Conservation (phyloP, 2,329 filamentous ascomycete genomes). For the Diplodia scrobiculata region DNA sequence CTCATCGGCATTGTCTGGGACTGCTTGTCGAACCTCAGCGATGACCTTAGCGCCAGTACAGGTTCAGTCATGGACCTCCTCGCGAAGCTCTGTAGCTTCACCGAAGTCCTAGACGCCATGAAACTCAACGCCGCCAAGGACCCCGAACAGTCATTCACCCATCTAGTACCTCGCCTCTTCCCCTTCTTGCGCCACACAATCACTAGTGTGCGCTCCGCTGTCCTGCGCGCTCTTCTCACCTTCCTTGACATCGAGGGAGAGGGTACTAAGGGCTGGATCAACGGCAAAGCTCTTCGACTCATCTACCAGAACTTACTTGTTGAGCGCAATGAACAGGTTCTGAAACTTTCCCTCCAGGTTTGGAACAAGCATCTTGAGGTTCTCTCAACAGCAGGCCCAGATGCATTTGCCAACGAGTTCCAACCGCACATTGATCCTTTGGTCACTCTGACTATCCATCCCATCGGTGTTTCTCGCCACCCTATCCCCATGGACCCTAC, state of each 20-base stretch:
- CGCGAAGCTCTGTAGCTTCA: conserved; percentile 92
- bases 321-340: conserved; percentile 80
- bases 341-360: conserved; percentile 80
- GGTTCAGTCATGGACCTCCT: conserved; percentile 98
- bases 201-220: conserved; percentile 88
- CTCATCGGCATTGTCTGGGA: conserved; percentile 97
- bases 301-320: conserved; percentile 95
- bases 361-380: conserved; percentile 78
- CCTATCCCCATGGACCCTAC: conserved; percentile 88
- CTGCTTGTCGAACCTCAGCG: conserved; percentile 92
- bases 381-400: conserved; percentile 62
- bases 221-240: conserved; percentile 87
- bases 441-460: conserved; percentile 81
- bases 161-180: conserved; percentile 89
- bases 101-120: conserved; percentile 90
- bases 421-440: conserved; percentile 75
- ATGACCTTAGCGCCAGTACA: conserved; percentile 95
- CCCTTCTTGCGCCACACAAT: conserved; percentile 97
- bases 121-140: conserved; percentile 82
- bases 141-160: conserved; percentile 83
- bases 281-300: conserved; percentile 81
- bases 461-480: conserved; percentile 86
- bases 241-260: conserved; percentile 85
- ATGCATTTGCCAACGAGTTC: conserved; percentile 72
- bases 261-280: conserved; percentile 84